These are phyloP conservation scores for Plenodomus tracheiphilus DNA, from an alignment of 2,329 filamentous ascomycete species.

Conservation along the genomic window DNA sequence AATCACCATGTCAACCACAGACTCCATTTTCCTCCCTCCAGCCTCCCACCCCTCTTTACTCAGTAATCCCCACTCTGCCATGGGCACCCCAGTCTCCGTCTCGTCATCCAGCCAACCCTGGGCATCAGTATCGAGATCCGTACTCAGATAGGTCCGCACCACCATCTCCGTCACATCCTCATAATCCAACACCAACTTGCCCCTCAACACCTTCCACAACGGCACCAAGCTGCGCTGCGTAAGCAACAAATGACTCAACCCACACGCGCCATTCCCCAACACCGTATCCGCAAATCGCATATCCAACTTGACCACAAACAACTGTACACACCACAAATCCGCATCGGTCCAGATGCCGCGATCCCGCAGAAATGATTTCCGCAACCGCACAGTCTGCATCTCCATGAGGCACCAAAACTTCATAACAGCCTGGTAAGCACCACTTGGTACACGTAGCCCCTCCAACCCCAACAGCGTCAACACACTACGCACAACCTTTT, in stretches of 20 bases:
- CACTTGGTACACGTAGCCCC: conserved; percentile 54
- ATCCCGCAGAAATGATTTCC: conserved; percentile 60
- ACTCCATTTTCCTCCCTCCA: conserved; percentile 60
- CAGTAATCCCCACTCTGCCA: conserved; percentile 42
- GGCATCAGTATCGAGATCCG: conserved; percentile 22
- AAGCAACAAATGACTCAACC: conserved; percentile 53
- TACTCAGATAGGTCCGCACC: conserved; percentile 19
- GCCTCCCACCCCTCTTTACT: conserved; percentile 51
- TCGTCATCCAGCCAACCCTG: conserved; percentile 29
- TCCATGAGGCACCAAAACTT: conserved; percentile 78
- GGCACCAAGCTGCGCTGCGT: conserved; percentile 55
- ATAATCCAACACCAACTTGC: conserved; percentile 53
- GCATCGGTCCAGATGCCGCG: conserved; percentile 58
- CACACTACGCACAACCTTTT: conserved; percentile 56
- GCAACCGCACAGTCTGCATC: conserved; percentile 59
- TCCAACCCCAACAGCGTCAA: conserved; percentile 63
- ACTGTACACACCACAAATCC: conserved; percentile 64
- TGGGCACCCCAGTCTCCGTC: conserved; percentile 20
- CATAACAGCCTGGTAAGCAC: conserved; percentile 54
- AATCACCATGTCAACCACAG: conserved; percentile 41
- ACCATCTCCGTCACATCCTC: conserved; percentile 18
- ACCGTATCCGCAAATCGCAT: conserved; percentile 70
- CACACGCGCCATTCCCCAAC: conserved; percentile 53
- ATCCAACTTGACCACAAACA: conserved; percentile 73
- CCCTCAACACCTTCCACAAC: conserved; percentile 50